Evolutionary conservation across 2,329 filamentous ascomycete species (phyloP), one percentile per base, ranked within the genome.

Genomic region (Phoma sp.): DNA sequence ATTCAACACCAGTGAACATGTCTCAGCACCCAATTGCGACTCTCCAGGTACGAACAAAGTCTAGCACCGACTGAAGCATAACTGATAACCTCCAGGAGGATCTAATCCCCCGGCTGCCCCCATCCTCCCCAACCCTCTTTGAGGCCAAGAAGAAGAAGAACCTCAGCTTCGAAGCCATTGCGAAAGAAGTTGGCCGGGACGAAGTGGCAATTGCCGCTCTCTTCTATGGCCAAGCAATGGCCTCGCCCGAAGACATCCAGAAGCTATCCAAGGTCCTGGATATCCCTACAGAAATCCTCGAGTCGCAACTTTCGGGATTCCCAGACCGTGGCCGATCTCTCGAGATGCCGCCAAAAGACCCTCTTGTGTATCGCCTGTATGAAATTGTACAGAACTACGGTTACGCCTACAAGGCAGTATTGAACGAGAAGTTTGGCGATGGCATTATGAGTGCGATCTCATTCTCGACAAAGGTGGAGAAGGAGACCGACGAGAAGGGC

Each of bases 301-400:
- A 83, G 48, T 77, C 80, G 3, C 84, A 91, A 65, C 80, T 95
- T 59, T 80, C 81, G 28, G 89, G 86, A 0, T 93, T 90, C 68
- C 93, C 92, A 0, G 91, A 96, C 74, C 85, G 93, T 3, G 93
- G 93, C 28, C 82, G 87, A 47, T 84, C 87, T 0, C 85, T 91
- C 1, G 89, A 92, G 52, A 93, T 95, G 90, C 91, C 91, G 1
- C 91, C 91, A 0, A 87, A 85, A 54, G 92, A 96, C 73, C 92
- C 92, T 4, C 77, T 96, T 64, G 93, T 97, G 71, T 98, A 98
- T 76, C 83, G 93, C 2, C 75, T 97, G 55, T 97, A 92, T 74
- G 93, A 98, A 81, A 90, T 97, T 72, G 88, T 98, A 58, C 93
- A 97, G 79, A 98, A 96, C 75, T 97, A 97, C 70, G 93, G 93